phyloP scores from a whole-genome alignment of 2,329 filamentous ascomycete genomes.

The Coleophoma eucalyptorum region DNA sequence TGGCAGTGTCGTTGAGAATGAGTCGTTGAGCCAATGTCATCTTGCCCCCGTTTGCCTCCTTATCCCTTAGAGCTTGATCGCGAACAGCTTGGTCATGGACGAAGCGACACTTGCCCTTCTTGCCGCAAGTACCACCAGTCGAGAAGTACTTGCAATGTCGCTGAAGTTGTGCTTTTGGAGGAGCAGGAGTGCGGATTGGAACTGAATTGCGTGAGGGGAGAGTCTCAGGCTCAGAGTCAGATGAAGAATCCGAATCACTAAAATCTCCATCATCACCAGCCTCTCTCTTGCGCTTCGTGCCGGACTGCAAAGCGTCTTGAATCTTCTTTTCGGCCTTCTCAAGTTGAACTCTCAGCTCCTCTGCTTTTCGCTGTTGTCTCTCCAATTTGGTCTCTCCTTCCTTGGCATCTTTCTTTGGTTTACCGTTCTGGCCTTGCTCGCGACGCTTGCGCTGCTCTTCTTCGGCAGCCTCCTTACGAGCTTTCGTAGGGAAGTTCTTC shows the following conservation, averaged over 20 bases:
- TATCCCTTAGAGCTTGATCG: slow-evolving; percentile 59
- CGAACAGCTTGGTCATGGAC: slow-evolving; percentile 62
- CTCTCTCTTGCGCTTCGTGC: slow-evolving; percentile 65
- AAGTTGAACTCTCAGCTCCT: slow-evolving; percentile 60
- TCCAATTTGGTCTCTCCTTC: slow-evolving; percentile 46
- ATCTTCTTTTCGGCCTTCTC: slow-evolving; percentile 59
- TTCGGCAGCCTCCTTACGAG: slow-evolving; percentile 62
- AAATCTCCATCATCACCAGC: slow-evolving; percentile 61
- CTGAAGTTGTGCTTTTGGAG: slow-evolving; percentile 55
- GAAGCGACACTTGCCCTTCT: slow-evolving; percentile 74
- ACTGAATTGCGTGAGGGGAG: slow-evolving; percentile 42
- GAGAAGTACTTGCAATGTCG: slow-evolving; percentile 70
- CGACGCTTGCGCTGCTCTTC: slow-evolving; percentile 35
- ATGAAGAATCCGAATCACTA: slow-evolving; percentile 35
- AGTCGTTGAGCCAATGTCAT: slow-evolving; percentile 64
- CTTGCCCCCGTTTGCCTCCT: slow-evolving; percentile 60
- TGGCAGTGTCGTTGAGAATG: slow-evolving; percentile 63
- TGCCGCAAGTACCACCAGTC: slow-evolving; percentile 64
- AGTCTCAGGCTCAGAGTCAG: slow-evolving; percentile 56
- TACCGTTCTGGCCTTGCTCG: slow-evolving; percentile 21
- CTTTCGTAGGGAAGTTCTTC: slow-evolving; percentile 75
- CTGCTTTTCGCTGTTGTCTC: slow-evolving; percentile 50
- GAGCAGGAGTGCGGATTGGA: slow-evolving; percentile 32
- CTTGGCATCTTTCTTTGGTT: slow-evolving; percentile 32
- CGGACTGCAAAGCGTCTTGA: slow-evolving; percentile 36